phyloP scores from a whole-genome alignment of 805 yeast species.

The Hanseniaspora mollemarum region DNA sequence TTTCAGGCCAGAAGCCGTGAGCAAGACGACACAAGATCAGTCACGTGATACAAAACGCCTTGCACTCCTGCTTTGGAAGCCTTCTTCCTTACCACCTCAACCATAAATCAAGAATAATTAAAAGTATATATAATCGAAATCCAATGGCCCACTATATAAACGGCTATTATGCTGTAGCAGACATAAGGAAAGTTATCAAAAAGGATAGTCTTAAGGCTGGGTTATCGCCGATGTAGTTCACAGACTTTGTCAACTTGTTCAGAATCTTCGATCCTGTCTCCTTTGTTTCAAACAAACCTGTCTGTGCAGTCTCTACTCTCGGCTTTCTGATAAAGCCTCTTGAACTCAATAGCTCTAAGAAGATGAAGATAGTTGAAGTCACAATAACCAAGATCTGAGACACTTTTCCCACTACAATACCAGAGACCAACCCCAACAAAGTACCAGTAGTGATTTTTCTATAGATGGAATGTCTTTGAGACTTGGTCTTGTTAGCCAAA shows the following conservation, averaged over 20 bases:
- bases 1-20: too few relatives aligned
- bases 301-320: neutral
- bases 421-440: constrained; percentile 10
- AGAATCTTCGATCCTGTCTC: neutral
- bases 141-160: too few relatives aligned
- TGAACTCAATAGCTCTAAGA: constrained; percentile 1
- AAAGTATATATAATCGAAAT: too few relatives aligned
- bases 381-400: constrained; percentile 1
- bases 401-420: constrained; percentile 4
- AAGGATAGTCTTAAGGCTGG: constrained; percentile 6
- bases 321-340: constrained; percentile 9
- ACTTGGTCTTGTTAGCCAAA: neutral
- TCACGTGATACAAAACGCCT: too few relatives aligned
- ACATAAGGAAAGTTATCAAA: constrained; percentile 8
- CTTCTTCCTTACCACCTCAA: too few relatives aligned
- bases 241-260: neutral
- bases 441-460: constrained; percentile 13
- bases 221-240: neutral
- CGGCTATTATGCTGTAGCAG: neutral
- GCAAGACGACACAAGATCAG: too few relatives aligned
- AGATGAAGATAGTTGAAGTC: neutral
- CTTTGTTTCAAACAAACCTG: neutral
- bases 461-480: constrained; percentile 9
- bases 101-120: too few relatives aligned
- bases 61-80: too few relatives aligned